phyloP scores from a whole-genome alignment of 1,139 yeast genomes.

The Hansenula lynferdii region DNA sequence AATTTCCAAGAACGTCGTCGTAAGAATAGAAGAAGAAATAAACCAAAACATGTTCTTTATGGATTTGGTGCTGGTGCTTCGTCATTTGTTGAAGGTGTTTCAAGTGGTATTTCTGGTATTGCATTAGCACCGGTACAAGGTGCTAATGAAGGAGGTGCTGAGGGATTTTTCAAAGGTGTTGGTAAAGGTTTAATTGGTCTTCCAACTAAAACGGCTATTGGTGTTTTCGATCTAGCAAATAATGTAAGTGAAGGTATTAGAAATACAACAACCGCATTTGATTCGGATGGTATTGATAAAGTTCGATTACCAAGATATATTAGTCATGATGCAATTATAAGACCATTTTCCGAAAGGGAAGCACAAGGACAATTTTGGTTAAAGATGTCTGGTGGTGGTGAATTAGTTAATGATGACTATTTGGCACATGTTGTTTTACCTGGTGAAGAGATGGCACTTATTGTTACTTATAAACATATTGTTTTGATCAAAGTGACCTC shows the following conservation, averaged over 20 bases:
- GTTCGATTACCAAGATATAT: conserved; percentile 80
- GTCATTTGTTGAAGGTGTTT: conserved; percentile 79
- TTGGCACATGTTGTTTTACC: conserved; percentile 85
- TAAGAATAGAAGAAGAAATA: conserved; percentile 66
- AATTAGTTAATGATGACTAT: conserved; percentile 65
- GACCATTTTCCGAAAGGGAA: conserved; percentile 75
- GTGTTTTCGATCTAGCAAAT: conserved; percentile 87
- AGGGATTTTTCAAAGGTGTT: conserved; percentile 88
- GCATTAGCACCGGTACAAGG: conserved; percentile 93
- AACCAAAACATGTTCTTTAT: conserved; percentile 83
- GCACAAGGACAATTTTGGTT: conserved; percentile 96
- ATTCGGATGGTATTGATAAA: conserved; percentile 71
- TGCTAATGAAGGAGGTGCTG: conserved; percentile 77
- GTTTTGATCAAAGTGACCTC: conserved; percentile 64
- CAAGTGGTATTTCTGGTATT: conserved; percentile 86
- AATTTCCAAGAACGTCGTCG: conserved; percentile 81
- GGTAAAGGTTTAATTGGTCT: conserved; percentile 94
- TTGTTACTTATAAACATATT: conserved; percentile 72
- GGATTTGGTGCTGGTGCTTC: conserved; percentile 87
- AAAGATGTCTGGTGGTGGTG: conserved; percentile 78
- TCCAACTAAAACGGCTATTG: conserved; percentile 96
- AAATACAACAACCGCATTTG: conserved; percentile 89
- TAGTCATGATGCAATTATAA: conserved; percentile 61
- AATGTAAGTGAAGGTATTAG: conserved; percentile 93
- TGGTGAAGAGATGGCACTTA: conserved; percentile 72